Base-by-base conservation (phyloP, 2,329 filamentous ascomycete genomes). In the Pezicula neosporulosa region DNA sequence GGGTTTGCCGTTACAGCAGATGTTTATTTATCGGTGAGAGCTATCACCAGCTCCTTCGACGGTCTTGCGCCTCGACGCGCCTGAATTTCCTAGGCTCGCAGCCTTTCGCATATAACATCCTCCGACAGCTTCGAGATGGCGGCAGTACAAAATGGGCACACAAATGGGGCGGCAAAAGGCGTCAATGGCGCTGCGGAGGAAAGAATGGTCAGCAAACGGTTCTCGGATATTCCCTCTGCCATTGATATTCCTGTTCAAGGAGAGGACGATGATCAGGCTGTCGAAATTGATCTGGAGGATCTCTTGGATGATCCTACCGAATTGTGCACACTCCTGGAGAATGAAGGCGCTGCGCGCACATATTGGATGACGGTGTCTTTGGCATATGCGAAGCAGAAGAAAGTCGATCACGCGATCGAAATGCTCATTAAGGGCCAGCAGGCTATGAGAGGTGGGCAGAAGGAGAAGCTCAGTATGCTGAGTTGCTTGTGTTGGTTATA, bases 331-430 rank as follows among this genome's bases (percentile, higher is more conserved):
- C 80, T 99, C 47, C 84, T 99, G 57, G 93, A 99, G 73, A 96
- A 94, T 65, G 95, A 99, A 70, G 85, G 87, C 64, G 92, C 91
- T 15, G 87, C 90, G 36, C 91, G 93, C 63, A 90, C 86, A 48
- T 95, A 95, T 61, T 99, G 95, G 95, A 93, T 99, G 78, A 93
- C 90, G n/a, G 94, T 97, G 59, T 89, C 95, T 39, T 79, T 97
- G 53, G 93, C 93, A 44, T 99, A 99, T 66, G 93, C 94, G 38
- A 99, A 97, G 74, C 90, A 96, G 73, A 86, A 87, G 66, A 96
- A 96, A 73, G 83, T 94, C 56, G 92, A 97, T 66, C 89, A 94
- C 72, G 83, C 83, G 52, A 86, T 87, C 61, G 83, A 87, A 68
- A 85, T 86, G 75, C 74, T 87, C 60, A 83, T 85, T 46, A 83